Base-by-base conservation (phyloP, 2,329 filamentous ascomycete species). In the Exophiala oligosperma region DNA sequence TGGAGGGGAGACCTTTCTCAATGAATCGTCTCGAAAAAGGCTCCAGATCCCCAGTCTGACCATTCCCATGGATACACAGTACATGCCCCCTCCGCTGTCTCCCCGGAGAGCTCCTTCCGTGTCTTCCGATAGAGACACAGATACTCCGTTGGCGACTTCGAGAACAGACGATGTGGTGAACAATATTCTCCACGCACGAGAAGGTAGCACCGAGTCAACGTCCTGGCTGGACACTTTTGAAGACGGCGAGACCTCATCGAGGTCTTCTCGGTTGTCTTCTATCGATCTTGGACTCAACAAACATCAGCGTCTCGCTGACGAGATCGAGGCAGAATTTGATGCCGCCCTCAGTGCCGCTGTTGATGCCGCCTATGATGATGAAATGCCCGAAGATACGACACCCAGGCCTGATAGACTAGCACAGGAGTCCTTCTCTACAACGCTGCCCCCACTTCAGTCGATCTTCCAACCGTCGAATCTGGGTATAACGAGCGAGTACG, bases 191-290 rank as follows among this genome's bases (percentile, higher is more conserved):
- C 57, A 63, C 24, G 47, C 53, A 29, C 54, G 63, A 32, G 57
- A 61, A 59, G 52, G 58, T 9, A 93, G 90, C 68, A 87, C 88
- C 61, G 90, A 92, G 70, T 91, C 90, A 3, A 91, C 89, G 52
- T 96, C 92, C 0, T 96, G 92, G 92, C 76, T 96, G n/a, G 91
- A 96, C 70, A 93, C 91, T 1, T 94, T 95, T 56, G 90, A 96
- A 70, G 92, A 96, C 23, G 90, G 88, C 37, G 88, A 84, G 17
- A 96, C 92, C 0, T 87, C 86, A 2, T 81, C 84, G 2, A 91
- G 90, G 1, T 96, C 92, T 0, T 81, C 91, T 1, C 90, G 61
- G n/a, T 48, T 62, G 21, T 67, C 65, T 2, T 62, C 62, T 6
- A 56, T 66, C 24, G 62, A 64, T 37, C 54, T 62, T 52, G 59